phyloP scores from a whole-genome alignment of 2,329 filamentous ascomycete genomes.

The Alternaria sp. region DNA sequence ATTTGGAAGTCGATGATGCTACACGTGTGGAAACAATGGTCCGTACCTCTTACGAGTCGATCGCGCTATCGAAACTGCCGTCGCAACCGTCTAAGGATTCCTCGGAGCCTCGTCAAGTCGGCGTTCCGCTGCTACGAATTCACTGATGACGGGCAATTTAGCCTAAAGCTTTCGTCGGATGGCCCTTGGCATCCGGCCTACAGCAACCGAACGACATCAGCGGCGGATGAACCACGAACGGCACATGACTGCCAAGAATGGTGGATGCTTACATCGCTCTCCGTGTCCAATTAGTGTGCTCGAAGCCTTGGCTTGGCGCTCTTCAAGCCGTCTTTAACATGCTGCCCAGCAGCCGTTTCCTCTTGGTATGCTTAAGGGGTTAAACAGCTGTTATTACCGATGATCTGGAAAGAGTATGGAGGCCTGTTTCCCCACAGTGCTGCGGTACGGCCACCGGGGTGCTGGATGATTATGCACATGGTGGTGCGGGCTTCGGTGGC shows the following conservation, averaged over 20 bases:
- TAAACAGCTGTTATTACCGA: conserved; percentile 9
- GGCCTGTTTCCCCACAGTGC: conserved; percentile 14
- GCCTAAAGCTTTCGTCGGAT: conserved; percentile 16
- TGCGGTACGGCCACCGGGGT: conserved; percentile 17
- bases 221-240: not conserved
- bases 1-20: not conserved
- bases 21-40: not conserved
- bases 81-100: not conserved
- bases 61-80: not conserved
- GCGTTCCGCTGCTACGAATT: not conserved
- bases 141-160: conserved; percentile 9
- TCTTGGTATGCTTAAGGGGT: conserved; percentile 20
- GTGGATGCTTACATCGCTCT: conserved; percentile 1
- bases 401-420: conserved; percentile 7
- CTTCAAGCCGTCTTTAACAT: not conserved
- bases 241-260: conserved; percentile 5
- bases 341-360: conserved; percentile 8
- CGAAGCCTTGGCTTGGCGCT: not conserved
- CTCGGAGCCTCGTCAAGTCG: conserved; percentile 2
- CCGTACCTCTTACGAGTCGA: not conserved
- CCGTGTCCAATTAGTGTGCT: conserved; percentile 3
- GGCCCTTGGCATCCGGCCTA: conserved; percentile 9
- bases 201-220: conserved; percentile 5
- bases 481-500: conserved; percentile 5
- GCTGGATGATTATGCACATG: conserved; percentile 23